phyloP scores from a whole-genome alignment of 2,329 filamentous ascomycete genomes.

The Paracoccidioides lutzii region DNA sequence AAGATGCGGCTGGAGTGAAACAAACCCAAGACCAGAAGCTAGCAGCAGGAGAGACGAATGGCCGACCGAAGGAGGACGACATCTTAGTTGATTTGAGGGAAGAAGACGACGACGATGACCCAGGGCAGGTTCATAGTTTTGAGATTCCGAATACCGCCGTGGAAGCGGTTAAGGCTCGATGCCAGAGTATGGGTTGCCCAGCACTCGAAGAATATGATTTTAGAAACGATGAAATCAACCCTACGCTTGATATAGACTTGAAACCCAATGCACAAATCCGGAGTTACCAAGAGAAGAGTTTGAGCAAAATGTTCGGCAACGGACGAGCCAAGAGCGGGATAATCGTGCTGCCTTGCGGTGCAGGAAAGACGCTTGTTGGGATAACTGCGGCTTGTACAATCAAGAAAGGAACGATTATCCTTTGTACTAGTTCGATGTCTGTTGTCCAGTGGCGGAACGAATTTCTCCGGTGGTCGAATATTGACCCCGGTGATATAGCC shows the following conservation, averaged over 20 bases:
- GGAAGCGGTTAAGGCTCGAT: conserved; percentile 78
- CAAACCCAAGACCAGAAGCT: conserved; percentile 45
- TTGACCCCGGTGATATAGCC: conserved; percentile 82
- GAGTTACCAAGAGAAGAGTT: conserved; percentile 89
- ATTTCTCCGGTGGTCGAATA: conserved; percentile 98
- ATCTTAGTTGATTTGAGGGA: conserved; percentile 57
- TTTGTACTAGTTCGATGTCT: conserved; percentile 96
- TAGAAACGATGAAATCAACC: conserved; percentile 74
- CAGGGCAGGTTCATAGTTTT: conserved; percentile 83
- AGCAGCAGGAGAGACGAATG: conserved; percentile 25
- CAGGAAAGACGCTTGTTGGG: conserved; percentile 94
- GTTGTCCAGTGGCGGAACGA: conserved; percentile 94
- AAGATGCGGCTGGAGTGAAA: conserved; percentile 76
- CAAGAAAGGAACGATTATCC: conserved; percentile 88
- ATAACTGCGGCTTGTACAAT: conserved; percentile 97
- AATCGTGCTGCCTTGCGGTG: conserved; percentile 91
- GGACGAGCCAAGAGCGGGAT: conserved; percentile 94
- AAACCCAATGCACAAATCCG: conserved; percentile 81
- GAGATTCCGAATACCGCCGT: conserved; percentile 74
- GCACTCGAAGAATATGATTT: conserved; percentile 97
- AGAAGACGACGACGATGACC: conserved; percentile 75
- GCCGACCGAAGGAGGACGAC: conserved; percentile 45
- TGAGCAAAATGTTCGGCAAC: conserved; percentile 99
- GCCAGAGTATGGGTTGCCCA: conserved; percentile 72
- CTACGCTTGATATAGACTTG: conserved; percentile 86